Percentiles rank a stretch among this genome's conserved stretches.
Evolutionary conservation across 495 filamentous ascomycete species (phyloP).

Genomic region (Bathelium albidoporum): DNA sequence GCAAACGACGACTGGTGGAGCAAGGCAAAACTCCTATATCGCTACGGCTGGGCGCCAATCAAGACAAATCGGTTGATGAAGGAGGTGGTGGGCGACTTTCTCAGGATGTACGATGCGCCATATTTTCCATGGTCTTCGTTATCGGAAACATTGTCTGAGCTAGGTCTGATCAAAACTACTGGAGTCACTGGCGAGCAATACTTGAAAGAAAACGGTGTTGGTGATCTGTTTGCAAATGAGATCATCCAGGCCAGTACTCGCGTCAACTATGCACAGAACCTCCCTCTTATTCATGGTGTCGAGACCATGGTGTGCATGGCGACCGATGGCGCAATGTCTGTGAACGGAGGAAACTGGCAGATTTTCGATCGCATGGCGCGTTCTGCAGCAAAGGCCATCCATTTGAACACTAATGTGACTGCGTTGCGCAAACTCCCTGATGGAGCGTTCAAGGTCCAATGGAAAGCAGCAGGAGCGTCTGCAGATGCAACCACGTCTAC

Average conservation of each 20-base stretch:
- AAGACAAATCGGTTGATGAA: constrained; percentile 65
- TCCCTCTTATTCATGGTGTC: constrained; percentile 74
- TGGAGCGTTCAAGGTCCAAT: constrained; percentile 41
- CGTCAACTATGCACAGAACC: constrained; percentile 92
- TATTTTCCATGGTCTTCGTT: constrained; percentile 76
- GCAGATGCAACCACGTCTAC: constrained; percentile 9
- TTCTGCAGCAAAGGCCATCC: constrained; percentile 46
- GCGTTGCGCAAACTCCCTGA: constrained; percentile 41
- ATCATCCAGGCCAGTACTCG: constrained; percentile 83
- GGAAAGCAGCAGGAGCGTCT: constrained; percentile 18
- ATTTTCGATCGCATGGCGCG: constrained; percentile 80
- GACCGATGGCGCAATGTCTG: constrained; percentile 66
- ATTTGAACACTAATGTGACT: constrained; percentile 61
- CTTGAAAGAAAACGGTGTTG: constrained; percentile 57
- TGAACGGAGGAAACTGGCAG: constrained; percentile 87
- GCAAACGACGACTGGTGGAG: constrained; percentile 63
- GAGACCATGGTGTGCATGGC: constrained; percentile 94
- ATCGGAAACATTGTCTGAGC: constrained; percentile 49
- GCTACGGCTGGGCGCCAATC: constrained; percentile 72
- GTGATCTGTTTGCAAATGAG: constrained; percentile 58
- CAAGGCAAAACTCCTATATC: constrained; percentile 66
- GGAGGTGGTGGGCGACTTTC: constrained; percentile 57
- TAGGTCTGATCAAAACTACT: constrained; percentile 56
- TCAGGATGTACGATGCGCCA: constrained; percentile 70
- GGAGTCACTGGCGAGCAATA: constrained; percentile 60